Conservation (phyloP, 1,284 basidiomycete genomes). For the Trametes versicolor region DNA sequence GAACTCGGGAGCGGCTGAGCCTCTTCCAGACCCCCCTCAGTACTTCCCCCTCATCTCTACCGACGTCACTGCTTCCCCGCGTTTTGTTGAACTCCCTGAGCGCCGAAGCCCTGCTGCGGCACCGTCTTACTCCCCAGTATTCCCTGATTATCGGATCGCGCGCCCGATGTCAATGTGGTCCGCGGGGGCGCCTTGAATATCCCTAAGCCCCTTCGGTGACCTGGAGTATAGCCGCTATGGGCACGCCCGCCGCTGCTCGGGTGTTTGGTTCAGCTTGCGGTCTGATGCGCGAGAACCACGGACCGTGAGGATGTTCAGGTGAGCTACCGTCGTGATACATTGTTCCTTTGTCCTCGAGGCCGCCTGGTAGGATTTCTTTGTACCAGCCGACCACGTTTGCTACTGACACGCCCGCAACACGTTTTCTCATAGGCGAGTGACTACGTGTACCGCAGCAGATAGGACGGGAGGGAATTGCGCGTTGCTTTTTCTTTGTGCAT, state of each 20-base stretch:
- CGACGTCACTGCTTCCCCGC: background rate
- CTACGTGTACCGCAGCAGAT: too few relatives aligned
- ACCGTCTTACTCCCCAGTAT: background rate
- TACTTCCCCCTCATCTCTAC: background rate
- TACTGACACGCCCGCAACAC: background rate
- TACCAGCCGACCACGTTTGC: background rate
- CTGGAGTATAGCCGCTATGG: too few relatives aligned
- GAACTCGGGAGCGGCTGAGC: too few relatives aligned
- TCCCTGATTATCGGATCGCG: background rate
- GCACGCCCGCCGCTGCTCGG: too few relatives aligned
- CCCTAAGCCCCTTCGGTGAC: background rate
- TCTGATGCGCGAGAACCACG: background rate
- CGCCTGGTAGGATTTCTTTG: background rate
- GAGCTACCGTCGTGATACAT: background rate
- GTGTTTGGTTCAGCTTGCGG: too few relatives aligned
- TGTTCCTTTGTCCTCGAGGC: background rate
- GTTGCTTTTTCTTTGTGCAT: too few relatives aligned
- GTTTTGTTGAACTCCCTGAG: background rate
- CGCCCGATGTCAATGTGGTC: slow-evolving; percentile 1
- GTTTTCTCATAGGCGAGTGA: background rate
- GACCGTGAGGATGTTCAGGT: background rate
- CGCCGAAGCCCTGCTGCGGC: background rate
- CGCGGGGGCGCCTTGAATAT: background rate
- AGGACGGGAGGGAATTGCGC: too few relatives aligned
- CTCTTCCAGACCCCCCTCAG: too few relatives aligned